These are phyloP conservation scores for Fusarium sp. DNA, from an alignment of 2,329 filamentous ascomycete species.

Conservation along the genomic window DNA sequence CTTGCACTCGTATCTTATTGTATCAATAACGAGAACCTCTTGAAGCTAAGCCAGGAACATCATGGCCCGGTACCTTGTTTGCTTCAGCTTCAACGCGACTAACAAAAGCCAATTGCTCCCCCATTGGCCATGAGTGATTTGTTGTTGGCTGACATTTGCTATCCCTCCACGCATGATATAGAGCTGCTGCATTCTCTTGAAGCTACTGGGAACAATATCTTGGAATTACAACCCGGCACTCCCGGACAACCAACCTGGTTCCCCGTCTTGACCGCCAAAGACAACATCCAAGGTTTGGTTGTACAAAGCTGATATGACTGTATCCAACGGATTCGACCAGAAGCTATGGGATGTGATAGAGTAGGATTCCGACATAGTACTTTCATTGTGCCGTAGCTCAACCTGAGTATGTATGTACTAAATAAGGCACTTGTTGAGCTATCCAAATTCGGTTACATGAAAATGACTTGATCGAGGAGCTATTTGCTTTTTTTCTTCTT, in stretches of 20 bases:
- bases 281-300: conserved; percentile 16
- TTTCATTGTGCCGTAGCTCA: conserved; percentile 5
- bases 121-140: conserved; percentile 31
- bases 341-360: background rate
- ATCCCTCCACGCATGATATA: background rate
- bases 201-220: conserved; percentile 15
- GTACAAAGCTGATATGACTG: background rate
- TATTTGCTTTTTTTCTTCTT: conserved; percentile 14
- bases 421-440: conserved; percentile 27
- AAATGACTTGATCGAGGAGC: conserved; percentile 35
- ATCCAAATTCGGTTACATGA: conserved; percentile 37
- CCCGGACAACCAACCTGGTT: conserved; percentile 26
- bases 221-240: conserved; percentile 23
- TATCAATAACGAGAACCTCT: conserved; percentile 7
- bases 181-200: conserved; percentile 14
- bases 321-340: conserved; percentile 1
- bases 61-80: conserved; percentile 7
- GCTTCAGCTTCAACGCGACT: conserved; percentile 3
- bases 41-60: conserved; percentile 36
- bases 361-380: background rate
- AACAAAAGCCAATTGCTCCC: conserved; percentile 35
- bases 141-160: conserved; percentile 26
- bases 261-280: conserved; percentile 36
- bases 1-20: conserved; percentile 17
- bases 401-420: conserved; percentile 14